Percentiles rank a stretch among this genome's conserved stretches.
These are phyloP conservation scores for Cercophora samala DNA, from an alignment of 495 filamentous ascomycete species.

Conservation along the genomic window DNA sequence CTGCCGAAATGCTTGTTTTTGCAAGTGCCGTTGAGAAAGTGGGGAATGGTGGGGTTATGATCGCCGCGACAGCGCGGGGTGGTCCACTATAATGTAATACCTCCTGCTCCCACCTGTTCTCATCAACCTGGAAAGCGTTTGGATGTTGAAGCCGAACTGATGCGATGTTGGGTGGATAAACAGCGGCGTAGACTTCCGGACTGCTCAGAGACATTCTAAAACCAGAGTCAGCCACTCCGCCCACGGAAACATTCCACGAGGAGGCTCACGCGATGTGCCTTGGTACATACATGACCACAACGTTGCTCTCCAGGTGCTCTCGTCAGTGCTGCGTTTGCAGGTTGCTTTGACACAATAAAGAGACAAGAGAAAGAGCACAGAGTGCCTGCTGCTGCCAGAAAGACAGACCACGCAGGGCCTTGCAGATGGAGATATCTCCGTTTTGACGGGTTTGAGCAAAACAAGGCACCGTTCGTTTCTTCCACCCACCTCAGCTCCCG, in stretches of 20 bases:
- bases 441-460: neutral
- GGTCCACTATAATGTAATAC: neutral
- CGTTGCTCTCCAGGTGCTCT: no score
- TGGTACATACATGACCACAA: no score
- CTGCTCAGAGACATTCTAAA: constrained; percentile 5
- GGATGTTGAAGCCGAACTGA: neutral
- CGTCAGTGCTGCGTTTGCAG: no score
- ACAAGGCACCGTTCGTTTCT: no score
- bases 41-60: neutral
- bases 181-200: neutral
- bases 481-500: no score
- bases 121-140: constrained; percentile 3
- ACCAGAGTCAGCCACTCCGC: neutral
- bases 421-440: neutral
- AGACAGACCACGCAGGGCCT: no score
- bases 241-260: neutral
- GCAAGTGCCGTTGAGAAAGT: neutral
- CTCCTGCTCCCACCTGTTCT: no score
- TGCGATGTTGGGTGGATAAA: neutral
- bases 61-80: neutral
- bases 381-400: no score
- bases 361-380: no score
- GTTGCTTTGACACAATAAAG: no score
- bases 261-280: neutral
- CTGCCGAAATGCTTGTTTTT: neutral